These are phyloP conservation scores for Neonectria sp. DNA, from an alignment of 2,329 filamentous ascomycete genomes.

Conservation along the genomic window DNA sequence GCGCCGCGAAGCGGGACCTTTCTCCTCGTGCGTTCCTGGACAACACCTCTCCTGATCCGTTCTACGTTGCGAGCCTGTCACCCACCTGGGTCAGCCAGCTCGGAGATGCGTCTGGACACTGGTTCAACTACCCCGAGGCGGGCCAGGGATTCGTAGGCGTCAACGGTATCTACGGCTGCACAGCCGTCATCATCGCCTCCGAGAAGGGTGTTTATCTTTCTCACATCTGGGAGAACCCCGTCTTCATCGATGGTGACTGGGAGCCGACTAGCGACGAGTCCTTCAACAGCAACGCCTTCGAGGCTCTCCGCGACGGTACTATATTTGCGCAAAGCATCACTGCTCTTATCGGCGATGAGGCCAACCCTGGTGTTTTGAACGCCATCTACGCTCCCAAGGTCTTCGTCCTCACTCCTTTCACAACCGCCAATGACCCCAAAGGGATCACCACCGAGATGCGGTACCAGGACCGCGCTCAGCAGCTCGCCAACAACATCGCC, in stretches of 20 bases:
- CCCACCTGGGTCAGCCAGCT: constrained; percentile 35
- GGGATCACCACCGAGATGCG: constrained; percentile 16
- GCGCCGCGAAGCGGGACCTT: constrained; percentile 11
- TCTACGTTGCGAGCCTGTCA: constrained; percentile 21
- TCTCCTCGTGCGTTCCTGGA: constrained; percentile 20
- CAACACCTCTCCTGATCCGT: constrained; percentile 28
- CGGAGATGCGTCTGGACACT: constrained; percentile 29
- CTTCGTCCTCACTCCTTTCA: constrained; percentile 37
- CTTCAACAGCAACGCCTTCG: constrained; percentile 25
- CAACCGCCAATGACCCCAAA: background rate
- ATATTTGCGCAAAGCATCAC: constrained; percentile 15
- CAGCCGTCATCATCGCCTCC: constrained; percentile 37
- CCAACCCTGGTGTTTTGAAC: constrained; percentile 23
- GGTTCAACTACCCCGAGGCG: constrained; percentile 18
- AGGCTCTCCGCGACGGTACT: constrained; percentile 32
- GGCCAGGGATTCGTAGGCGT: constrained; percentile 33
- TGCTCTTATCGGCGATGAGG: constrained; percentile 25
- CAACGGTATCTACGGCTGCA: constrained; percentile 43
- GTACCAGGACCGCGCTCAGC: constrained; percentile 28
- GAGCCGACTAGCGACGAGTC: constrained; percentile 11
- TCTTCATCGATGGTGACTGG: constrained; percentile 26
- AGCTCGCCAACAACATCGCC: constrained; percentile 11
- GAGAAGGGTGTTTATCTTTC: constrained; percentile 39
- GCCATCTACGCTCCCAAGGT: constrained; percentile 30
- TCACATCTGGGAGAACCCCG: constrained; percentile 43